A percentile compares a stretch with the other conserved stretches of the same genome.
These are phyloP conservation scores for Gymnopus androsaceus DNA, from an alignment of 1,284 basidiomycete genomes.

Conservation along the genomic window DNA sequence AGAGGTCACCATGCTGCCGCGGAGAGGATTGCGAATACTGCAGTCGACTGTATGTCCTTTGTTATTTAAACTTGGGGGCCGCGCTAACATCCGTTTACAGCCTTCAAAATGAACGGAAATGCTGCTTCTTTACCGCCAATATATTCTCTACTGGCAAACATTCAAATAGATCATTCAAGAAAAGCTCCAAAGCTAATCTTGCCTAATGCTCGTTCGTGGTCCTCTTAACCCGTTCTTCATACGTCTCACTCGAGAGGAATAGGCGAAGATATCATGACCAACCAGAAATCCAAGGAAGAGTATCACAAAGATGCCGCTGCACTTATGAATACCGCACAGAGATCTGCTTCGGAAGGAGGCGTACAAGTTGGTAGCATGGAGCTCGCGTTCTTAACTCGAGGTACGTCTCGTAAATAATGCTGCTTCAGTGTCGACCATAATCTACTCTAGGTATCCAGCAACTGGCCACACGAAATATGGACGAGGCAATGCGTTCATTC, in stretches of 20 bases:
- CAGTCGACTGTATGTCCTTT: conserved; percentile 59
- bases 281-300: conserved; percentile 67
- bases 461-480: conserved; percentile 77
- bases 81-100: conserved; percentile 34
- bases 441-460: conserved; percentile 68
- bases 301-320: conserved; percentile 71
- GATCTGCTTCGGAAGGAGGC: conserved; percentile 51
- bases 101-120: conserved; percentile 53
- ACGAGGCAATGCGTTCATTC: conserved; percentile 78
- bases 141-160: conserved; percentile 80
- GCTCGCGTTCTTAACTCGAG: conserved; percentile 68
- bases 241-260: conserved; percentile 16
- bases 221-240: conserved; percentile 6
- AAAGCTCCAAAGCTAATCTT: conserved; percentile 81
- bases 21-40: conserved; percentile 64
- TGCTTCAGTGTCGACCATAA: background rate
- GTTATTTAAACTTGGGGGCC: background rate
- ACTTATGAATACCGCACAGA: conserved; percentile 68
- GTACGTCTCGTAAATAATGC: conserved; percentile 36
- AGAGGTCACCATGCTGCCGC: conserved; percentile 68
- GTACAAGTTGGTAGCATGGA: conserved; percentile 49
- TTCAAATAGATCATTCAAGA: conserved; percentile 76
- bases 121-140: conserved; percentile 59
- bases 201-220: conserved; percentile 66
- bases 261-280: conserved; percentile 72